Evolutionary conservation across 768 basidiomycete genomes (phyloP), one percentile per base, ranked within the genome.

Genomic region (Podaxis mareebaensis): DNA sequence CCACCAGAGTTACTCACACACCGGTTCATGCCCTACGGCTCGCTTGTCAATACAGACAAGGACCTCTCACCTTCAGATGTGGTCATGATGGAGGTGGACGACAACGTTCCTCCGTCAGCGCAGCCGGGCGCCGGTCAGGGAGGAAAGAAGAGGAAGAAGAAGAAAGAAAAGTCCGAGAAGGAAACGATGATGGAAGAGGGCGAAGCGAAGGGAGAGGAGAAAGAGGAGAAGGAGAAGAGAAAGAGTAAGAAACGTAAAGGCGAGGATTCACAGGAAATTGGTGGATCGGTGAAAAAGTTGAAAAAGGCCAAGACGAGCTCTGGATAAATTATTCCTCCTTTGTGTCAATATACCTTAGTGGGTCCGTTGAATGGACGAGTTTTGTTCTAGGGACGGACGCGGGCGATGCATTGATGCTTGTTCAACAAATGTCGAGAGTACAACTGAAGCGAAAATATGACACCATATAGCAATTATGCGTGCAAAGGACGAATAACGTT

Each of bases 1-100:
- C 83, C 90, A 0, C 75, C 78, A 53, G 86, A 90, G 51, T 66
- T 85, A 1, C 77, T 92, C 36, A 90, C 79, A 62, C 89, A 91
- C 67, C 70, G 76, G 1, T 92, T 89, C 71, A 70, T 84, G 66
- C 90, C 90, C 0, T 84, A 81, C 30, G 89, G 89, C 1, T 83
- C 88, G 13, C 70, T 78, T 66, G 69, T 65, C 20, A 66, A 66
- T 1, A 38, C 54, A 33, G 48, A 13, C 22, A 54, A 39, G 61
- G 46, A 55, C 49, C 60, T 13, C 36, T 56, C 57, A 28, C 17
- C 20, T 7, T 7, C n/a, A 22, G 68, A 73, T 57, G 38, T 63
- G 10, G 51, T 66, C 3, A 54, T 53, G 51, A 53, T 13, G n/a
- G 54, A 53, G 30, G 33, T 63, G 28, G 62, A 59, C 26, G 20